Evolutionary conservation across 495 filamentous ascomycete genomes (phyloP).

Genomic region (Penicillium dipodomyicola): DNA sequence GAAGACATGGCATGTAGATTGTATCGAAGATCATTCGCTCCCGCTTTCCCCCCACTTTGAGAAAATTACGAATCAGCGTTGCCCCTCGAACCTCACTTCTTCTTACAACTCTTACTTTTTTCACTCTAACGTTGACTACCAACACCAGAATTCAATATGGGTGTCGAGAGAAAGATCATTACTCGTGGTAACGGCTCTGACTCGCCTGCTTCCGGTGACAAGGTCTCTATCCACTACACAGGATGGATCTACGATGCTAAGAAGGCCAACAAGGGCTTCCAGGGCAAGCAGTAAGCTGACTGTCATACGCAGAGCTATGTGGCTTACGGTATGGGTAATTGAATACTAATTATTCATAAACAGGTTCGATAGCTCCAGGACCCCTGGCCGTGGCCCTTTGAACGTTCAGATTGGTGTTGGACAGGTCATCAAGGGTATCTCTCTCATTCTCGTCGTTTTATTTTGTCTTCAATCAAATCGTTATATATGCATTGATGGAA

Average conservation of each 20-base stretch:
- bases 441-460: slow-evolving; percentile 11
- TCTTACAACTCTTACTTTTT: not conserved
- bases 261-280: slow-evolving; percentile 43
- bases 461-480: too few relatives aligned
- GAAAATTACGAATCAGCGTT: slow-evolving; percentile 12
- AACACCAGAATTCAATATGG: slow-evolving; percentile 45
- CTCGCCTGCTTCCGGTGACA: slow-evolving; percentile 60
- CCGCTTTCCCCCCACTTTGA: slow-evolving; percentile 3
- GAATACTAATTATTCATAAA: slow-evolving; percentile 11
- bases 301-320: not conserved
- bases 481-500: not conserved
- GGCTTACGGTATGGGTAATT: not conserved
- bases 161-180: slow-evolving; percentile 49
- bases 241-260: slow-evolving; percentile 70
- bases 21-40: not conserved
- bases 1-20: not conserved
- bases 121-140: not conserved
- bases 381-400: slow-evolving; percentile 58
- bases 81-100: slow-evolving; percentile 5
- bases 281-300: slow-evolving; percentile 51
- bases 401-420: slow-evolving; percentile 68
- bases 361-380: slow-evolving; percentile 77
- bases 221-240: slow-evolving; percentile 77
- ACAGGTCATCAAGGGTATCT: slow-evolving; percentile 72
- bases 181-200: slow-evolving; percentile 50